These are phyloP conservation scores for Monascus purpureus DNA, from an alignment of 495 filamentous ascomycete genomes.

Conservation along the genomic window DNA sequence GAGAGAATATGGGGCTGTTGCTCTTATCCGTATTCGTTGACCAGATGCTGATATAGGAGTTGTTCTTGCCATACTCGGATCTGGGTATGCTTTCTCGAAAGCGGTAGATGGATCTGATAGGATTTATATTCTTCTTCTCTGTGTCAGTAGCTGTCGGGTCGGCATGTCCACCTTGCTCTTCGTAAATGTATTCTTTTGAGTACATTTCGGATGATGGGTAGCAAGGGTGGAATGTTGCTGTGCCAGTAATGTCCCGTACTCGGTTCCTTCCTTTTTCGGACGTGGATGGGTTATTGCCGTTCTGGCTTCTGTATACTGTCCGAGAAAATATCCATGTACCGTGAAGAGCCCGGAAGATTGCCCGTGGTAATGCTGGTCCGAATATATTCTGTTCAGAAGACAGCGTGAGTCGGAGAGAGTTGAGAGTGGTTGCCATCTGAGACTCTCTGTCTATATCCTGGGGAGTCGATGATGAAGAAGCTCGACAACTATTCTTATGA, in stretches of 20 bases:
- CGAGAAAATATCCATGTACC: constrained; percentile 54
- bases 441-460: not conserved
- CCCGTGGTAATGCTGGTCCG: constrained; percentile 15
- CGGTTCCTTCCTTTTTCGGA: not conserved
- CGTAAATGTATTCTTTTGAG: constrained; percentile 20
- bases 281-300: constrained; percentile 34
- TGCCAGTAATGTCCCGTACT: constrained; percentile 33
- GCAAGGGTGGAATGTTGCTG: constrained; percentile 48
- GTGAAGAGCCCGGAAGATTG: constrained; percentile 59
- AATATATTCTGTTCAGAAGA: not conserved
- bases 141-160: too few relatives aligned
- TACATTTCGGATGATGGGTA: constrained; percentile 10
- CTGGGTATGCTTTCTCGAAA: too few relatives aligned
- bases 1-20: too few relatives aligned
- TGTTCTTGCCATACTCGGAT: too few relatives aligned
- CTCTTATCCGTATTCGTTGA: too few relatives aligned
- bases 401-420: constrained; percentile 9
- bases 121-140: not conserved
- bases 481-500: too few relatives aligned
- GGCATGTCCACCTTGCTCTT: too few relatives aligned
- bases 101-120: too few relatives aligned
- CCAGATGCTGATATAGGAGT: too few relatives aligned
- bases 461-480: not conserved
- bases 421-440: constrained; percentile 7
- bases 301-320: constrained; percentile 25